Evolutionary conservation across 2,329 filamentous ascomycete genomes (phyloP).

Genomic region (Cephalotrichum gorgonifer): DNA sequence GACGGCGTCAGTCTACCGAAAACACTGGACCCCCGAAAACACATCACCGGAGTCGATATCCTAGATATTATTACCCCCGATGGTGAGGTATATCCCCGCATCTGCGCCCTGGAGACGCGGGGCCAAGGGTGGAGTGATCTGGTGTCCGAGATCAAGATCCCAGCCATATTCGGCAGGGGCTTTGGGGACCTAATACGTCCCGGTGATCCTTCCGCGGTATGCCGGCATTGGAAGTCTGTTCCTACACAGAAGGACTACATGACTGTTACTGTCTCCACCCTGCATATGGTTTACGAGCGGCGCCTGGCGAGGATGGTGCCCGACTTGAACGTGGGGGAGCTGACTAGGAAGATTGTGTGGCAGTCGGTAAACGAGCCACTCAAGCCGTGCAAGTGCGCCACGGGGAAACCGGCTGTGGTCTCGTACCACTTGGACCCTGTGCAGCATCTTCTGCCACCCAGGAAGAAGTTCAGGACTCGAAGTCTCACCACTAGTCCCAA

Average conservation of each 20-base stretch:
- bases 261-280: not conserved
- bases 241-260: not conserved
- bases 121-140: not conserved
- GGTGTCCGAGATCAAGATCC: not conserved
- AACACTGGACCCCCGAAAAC: not conserved
- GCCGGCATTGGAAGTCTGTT: not conserved
- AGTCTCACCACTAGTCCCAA: no score
- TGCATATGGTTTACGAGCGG: not conserved
- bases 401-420: no score
- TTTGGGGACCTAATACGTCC: not conserved
- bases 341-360: not conserved
- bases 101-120: not conserved
- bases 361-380: not conserved
- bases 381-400: not conserved
- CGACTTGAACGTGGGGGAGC: not conserved
- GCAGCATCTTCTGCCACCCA: not conserved
- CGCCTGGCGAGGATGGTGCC: not conserved
- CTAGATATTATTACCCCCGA: not conserved
- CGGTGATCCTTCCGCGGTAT: not conserved
- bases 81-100: not conserved
- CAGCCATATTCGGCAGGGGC: not conserved
- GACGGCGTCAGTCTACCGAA: not conserved
- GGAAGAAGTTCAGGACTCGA: not conserved
- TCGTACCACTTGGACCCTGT: not conserved
- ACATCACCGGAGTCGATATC: not conserved